Base-by-base conservation (phyloP, 768 basidiomycete genomes). In the Lactarius pseudohatsudake region DNA sequence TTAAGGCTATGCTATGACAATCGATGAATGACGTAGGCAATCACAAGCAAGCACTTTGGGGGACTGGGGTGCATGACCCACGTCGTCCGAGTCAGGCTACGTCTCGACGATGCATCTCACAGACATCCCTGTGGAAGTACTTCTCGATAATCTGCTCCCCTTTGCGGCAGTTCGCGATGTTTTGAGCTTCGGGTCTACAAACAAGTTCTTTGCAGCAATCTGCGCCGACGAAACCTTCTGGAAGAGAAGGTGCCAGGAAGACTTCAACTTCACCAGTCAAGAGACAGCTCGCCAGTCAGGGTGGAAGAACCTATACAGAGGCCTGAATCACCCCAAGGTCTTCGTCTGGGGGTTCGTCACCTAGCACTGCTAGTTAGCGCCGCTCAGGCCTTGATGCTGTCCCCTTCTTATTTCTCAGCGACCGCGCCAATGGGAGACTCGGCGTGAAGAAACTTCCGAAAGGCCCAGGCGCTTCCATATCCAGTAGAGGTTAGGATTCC, bases 251-350 rank as follows among this genome's bases (percentile, higher is more conserved):
- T 77, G 92, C 10, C 74, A 81, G 36, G 75, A 76, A 38, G 94
- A 95, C 73, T 94, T 86, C 79, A 92, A 93, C 76, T 95, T 92
- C 71, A 82, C 88, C 9, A 85, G 84, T 4, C 79, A 82, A 47
- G 83, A 82, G 50, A 93, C 89, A 0, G 93, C 93, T 16, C 80
- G 94, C 22, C 85, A 82, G 15, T 85, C 77, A 54, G 92, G 92
- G 16, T 96, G 89, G 86, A 90, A 88, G 76, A 82, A 86, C 70
- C 85, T 96, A 45, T 96, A 94, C 77, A 81, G 79, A 57, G 85
- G 90, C 7, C 77, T 96, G 28, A 84, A 77, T 62, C 81, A 81
- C 65, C 90, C 81, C 3, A 77, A 75, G 41, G 72, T 82, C 10
- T 84, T 77, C 64, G 81, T 84, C 75, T 80, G 87, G 85, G 87